Evolutionary conservation across 495 filamentous ascomycete species (phyloP).

Genomic region (Tuber calosporum): DNA sequence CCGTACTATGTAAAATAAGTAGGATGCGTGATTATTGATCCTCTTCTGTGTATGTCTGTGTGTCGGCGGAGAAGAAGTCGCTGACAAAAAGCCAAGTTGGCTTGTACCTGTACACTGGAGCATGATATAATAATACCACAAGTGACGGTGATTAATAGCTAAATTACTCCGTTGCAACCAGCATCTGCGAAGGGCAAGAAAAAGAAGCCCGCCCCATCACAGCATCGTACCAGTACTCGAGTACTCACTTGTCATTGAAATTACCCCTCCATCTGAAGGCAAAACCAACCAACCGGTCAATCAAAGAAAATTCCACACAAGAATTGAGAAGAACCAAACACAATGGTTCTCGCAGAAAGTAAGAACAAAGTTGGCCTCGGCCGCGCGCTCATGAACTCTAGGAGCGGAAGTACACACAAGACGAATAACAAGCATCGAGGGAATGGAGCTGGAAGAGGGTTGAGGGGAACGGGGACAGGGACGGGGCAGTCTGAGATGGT

Average conservation of each 20-base stretch:
- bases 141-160: conserved; percentile 8
- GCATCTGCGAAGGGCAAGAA: conserved; percentile 1
- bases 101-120: too few species aligned
- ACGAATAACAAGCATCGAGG: conserved; percentile 27
- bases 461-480: conserved; percentile 14
- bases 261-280: not conserved
- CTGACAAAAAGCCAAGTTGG: conserved; percentile 24
- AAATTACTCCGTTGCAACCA: conserved; percentile 11
- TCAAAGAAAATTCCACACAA: not conserved
- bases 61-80: conserved; percentile 7
- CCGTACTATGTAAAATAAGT: not conserved
- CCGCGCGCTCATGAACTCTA: conserved; percentile 43
- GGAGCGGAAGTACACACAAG: conserved; percentile 13
- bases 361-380: conserved; percentile 92
- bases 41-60: not conserved
- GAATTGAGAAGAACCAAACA: conserved; percentile 35
- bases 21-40: conserved; percentile 7
- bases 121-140: too few species aligned
- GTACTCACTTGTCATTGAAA: conserved; percentile 1
- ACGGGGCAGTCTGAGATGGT: conserved; percentile 19
- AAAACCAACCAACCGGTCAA: not conserved
- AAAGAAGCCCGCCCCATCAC: not conserved
- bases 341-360: conserved; percentile 90
- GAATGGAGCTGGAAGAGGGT: conserved; percentile 13
- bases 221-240: not conserved